Percentiles rank a stretch among this genome's conserved stretches.
phyloP scores from a whole-genome alignment of 2,329 filamentous ascomycete species.

The Ophidiomyces ophidiicola region DNA sequence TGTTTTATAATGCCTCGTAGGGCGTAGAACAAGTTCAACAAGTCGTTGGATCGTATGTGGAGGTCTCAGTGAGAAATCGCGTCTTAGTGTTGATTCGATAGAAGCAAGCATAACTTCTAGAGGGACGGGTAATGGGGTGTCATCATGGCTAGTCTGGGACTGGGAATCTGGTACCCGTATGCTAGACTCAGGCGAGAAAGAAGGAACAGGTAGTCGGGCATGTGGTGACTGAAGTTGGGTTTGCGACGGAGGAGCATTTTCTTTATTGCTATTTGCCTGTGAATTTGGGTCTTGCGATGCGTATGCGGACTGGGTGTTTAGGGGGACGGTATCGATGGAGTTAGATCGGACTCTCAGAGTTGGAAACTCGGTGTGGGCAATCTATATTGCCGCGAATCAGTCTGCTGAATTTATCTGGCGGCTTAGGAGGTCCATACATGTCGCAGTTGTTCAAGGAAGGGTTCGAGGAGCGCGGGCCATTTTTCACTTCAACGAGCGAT shows the following conservation, averaged over 20 bases:
- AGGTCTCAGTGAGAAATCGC: constrained; percentile 59
- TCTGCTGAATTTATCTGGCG: background rate
- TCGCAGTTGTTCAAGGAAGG: constrained; percentile 57
- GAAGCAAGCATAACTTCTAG: constrained; percentile 50
- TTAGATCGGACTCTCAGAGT: constrained; percentile 47
- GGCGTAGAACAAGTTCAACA: constrained; percentile 68
- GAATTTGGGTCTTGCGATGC: constrained; percentile 21
- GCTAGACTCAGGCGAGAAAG: constrained; percentile 29
- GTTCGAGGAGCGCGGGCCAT: constrained; percentile 57
- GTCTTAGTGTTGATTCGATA: constrained; percentile 48
- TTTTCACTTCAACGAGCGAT: constrained; percentile 42
- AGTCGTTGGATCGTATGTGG: constrained; percentile 90
- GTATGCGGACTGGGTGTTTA: constrained; percentile 19
- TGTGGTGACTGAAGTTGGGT: constrained; percentile 24
- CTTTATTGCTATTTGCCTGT: constrained; percentile 28
- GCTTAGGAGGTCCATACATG: constrained; percentile 34
- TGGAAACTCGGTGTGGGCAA: constrained; percentile 62
- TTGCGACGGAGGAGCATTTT: constrained; percentile 24
- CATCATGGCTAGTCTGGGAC: constrained; percentile 34
- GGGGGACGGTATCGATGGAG: constrained; percentile 23
- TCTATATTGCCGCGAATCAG: constrained; percentile 40
- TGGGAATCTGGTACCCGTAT: constrained; percentile 34
- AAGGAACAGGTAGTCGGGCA: constrained; percentile 28
- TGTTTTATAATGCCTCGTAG: constrained; percentile 66
- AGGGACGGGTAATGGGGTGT: constrained; percentile 47